These are phyloP conservation scores for Paraphaeosphaeria minitans DNA, from an alignment of 2,329 filamentous ascomycete genomes.

Conservation along the genomic window DNA sequence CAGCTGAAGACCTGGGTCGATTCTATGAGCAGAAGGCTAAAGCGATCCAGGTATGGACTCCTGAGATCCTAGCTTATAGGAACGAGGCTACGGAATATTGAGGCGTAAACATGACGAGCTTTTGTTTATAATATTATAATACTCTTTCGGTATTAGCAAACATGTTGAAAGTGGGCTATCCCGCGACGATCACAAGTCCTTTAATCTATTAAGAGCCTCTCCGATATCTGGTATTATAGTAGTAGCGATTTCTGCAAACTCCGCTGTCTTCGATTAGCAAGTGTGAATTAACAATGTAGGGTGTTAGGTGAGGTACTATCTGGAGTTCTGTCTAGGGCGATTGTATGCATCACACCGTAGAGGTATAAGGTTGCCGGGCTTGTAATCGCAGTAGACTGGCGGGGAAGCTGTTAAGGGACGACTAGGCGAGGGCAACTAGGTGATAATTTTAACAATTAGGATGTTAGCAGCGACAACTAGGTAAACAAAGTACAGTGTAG, in stretches of 20 bases:
- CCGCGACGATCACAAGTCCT: slow-evolving; percentile 16
- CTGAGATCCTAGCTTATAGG: slow-evolving; percentile 5
- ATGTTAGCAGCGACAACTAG: slow-evolving; percentile 17
- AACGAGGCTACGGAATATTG: slow-evolving; percentile 4
- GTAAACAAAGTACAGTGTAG: slow-evolving; percentile 4
- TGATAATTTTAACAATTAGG: slow-evolving; percentile 11
- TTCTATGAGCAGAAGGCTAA: slow-evolving; percentile 13
- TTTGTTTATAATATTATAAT: not conserved
- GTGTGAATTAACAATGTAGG: slow-evolving; percentile 2
- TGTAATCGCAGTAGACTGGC: slow-evolving; percentile 16
- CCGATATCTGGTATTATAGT: slow-evolving; percentile 15
- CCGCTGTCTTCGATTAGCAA: slow-evolving; percentile 17
- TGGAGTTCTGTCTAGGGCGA: slow-evolving; percentile 20
- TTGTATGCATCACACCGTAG: slow-evolving; percentile 19
- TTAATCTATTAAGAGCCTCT: slow-evolving; percentile 16
- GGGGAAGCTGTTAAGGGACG: slow-evolving; percentile 19
- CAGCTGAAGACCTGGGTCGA: slow-evolving; percentile 15
- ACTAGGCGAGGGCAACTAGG: slow-evolving; percentile 16
- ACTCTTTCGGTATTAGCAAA: slow-evolving; percentile 6
- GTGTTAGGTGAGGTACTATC: slow-evolving; percentile 16
- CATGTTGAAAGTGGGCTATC: not conserved
- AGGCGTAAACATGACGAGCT: not conserved
- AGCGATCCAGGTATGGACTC: slow-evolving; percentile 1
- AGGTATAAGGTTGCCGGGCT: slow-evolving; percentile 21
- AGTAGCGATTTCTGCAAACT: slow-evolving; percentile 17